Base-by-base conservation (phyloP, 768 basidiomycete species). In the Amylocystis lapponica region DNA sequence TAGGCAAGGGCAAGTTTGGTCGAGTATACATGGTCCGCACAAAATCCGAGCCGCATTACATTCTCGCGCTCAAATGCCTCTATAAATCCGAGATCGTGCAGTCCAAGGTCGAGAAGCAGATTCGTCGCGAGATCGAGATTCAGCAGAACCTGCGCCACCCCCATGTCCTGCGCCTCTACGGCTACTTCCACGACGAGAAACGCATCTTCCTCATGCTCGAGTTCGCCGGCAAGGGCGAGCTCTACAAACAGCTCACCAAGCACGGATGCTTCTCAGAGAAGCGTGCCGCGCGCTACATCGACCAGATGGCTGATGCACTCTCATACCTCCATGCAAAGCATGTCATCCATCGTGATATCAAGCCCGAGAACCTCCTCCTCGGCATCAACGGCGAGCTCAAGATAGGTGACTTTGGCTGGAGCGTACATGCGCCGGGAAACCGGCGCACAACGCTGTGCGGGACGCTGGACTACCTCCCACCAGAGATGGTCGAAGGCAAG, bases 1-100 rank as follows among this genome's bases (percentile, higher is more conserved):
- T 99, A 2, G 96, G 96, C n/a, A 97, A 98, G 62, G 96, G 96
- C 35, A 98, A 98, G 69, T 99, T 98, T 54, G 96, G 96, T 1
- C 86, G 92, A 3, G 96, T 99, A 20, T 98, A 99, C 71, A 94
- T 98, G 84, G 92, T 95, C 34, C 81, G 94, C 39, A 97, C 95
- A 16, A 95, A 94, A 63, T 63, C 70, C 47, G 77, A 83, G 46
- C 91, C 93, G 1, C 79, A 83, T 47, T 98, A 88, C 70, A 95
- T 97, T 60, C 80, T 98, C 56, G 95, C 95, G 19, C 81, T 98
- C 65, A 98, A 98, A 66, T 93, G 89, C 49, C 74, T 97, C 43
- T 94, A 94, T 75, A 99, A 98, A 69, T 85, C 86, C 41, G 96
- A 99, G 66, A 86, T 99, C 58, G 80, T 98, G 35, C 75, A 86